These are phyloP conservation scores for Trichophyton mentagrophytes DNA, from an alignment of 2,329 filamentous ascomycete species.

Conservation along the genomic window DNA sequence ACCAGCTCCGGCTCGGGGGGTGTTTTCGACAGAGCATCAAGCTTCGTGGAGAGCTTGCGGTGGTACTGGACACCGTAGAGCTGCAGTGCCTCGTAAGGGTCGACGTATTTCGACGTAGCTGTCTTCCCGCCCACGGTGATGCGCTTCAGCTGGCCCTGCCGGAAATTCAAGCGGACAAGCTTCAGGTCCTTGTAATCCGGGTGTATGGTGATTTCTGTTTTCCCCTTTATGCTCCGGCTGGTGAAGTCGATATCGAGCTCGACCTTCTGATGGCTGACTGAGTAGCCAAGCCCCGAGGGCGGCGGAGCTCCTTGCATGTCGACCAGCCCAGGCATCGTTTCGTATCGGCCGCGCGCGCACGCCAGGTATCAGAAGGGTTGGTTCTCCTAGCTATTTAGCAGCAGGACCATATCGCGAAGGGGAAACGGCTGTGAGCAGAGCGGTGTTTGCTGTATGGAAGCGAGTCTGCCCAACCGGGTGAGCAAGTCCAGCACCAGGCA, in stretches of 20 bases:
- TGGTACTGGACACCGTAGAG: slow-evolving; percentile 56
- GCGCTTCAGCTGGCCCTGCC: slow-evolving; percentile 46
- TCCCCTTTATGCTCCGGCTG: slow-evolving; percentile 60
- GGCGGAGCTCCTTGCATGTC: neutral
- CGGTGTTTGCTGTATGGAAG: neutral
- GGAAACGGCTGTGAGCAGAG: neutral
- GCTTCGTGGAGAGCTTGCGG: slow-evolving; percentile 57
- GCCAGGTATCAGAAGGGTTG: neutral
- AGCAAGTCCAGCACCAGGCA: neutral
- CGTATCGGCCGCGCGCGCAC: neutral
- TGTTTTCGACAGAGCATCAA: slow-evolving; percentile 46
- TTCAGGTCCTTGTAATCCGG: slow-evolving; percentile 45
- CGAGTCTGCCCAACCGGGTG: slow-evolving; percentile 2
- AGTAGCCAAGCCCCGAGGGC: slow-evolving; percentile 32
- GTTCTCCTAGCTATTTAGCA: slow-evolving; percentile 2
- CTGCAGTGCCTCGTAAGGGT: slow-evolving; percentile 37
- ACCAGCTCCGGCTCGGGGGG: slow-evolving; percentile 45
- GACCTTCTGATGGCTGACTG: slow-evolving; percentile 71
- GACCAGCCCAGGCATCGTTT: slow-evolving; percentile 6
- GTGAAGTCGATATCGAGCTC: slow-evolving; percentile 81
- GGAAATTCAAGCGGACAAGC: slow-evolving; percentile 47
- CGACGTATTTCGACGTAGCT: slow-evolving; percentile 27
- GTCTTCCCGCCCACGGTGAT: slow-evolving; percentile 37
- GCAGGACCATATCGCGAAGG: slow-evolving; percentile 3
- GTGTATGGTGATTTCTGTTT: slow-evolving; percentile 68